Evolutionary conservation across 177 flowering plant species (phyloP), one percentile per base, ranked within the genome.

Genomic region (Tripterygium wilfordii): DNA sequence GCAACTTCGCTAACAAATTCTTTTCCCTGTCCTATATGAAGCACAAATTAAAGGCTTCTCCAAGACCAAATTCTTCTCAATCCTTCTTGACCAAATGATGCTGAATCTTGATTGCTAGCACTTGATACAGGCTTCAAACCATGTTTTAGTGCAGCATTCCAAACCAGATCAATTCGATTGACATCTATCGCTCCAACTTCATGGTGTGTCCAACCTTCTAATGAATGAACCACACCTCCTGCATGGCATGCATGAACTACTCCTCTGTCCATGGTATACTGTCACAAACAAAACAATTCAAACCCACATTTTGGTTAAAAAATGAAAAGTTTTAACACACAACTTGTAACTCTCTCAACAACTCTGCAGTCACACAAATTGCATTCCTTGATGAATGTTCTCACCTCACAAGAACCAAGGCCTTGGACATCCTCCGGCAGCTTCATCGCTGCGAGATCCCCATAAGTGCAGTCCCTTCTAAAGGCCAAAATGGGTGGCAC

Each of bases 231-330:
- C 45, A 83, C 75, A 0, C 98, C 98, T 1, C 98, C 98, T 0
- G 98, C 98, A 56, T 92, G 96, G 48, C 98, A 92, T 1, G 98
- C 98, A 27, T 92, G 98, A 9, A 92, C 88, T 1, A 85, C 88
- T 49, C 98, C 96, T 67, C 98, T 63, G 3, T 64, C 85, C 95
- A 92, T 70, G 2, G 87, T 72, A 20, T 92, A 86, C 98, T 92
- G 78, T 19, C 33, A n/a, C 30, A 40, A n/a, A n/a, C n/a, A n/a
- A n/a, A n/a, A n/a, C n/a, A n/a, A n/a, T n/a, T n/a, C n/a, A n/a
- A n/a, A n/a, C n/a, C n/a, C n/a, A n/a, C n/a, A n/a, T n/a, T n/a
- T n/a, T n/a, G n/a, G n/a, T n/a, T n/a, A n/a, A n/a, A n/a, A n/a
- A n/a, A n/a, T n/a, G n/a, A n/a, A n/a, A n/a, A n/a, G n/a, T n/a